Percentiles rank a stretch among this genome's conserved stretches.
Conservation (phyloP, 2,329 filamentous ascomycete species). For the Ophiostoma triangulosporum region DNA sequence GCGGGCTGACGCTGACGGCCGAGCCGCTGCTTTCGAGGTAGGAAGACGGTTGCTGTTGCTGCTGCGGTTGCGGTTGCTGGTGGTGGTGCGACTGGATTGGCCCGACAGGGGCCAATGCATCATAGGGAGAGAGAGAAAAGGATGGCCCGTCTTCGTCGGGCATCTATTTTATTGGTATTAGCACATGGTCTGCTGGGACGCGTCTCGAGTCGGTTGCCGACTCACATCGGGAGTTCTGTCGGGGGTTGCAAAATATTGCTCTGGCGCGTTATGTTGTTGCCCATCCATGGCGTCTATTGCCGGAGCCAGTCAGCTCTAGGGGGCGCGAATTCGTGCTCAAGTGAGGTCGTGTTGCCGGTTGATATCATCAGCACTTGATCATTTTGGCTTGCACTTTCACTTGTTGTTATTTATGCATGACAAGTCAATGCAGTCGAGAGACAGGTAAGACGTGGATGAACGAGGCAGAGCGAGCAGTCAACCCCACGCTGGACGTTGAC, state of each 20-base stretch:
- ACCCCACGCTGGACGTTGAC: too few relatives aligned
- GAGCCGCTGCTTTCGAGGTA: background rate
- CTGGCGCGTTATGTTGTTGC: slow-evolving; percentile 3
- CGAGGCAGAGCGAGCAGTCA: too few relatives aligned
- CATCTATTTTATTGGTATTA: background rate
- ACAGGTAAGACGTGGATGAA: background rate
- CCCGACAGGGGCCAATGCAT: background rate
- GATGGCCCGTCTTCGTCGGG: background rate
- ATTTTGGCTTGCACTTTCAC: background rate
- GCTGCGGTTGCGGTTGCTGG: background rate
- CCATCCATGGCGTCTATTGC: slow-evolving; percentile 3
- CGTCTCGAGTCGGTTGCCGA: background rate
- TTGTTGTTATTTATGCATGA: slow-evolving; percentile 6
- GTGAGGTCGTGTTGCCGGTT: background rate
- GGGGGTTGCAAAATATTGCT: slow-evolving; percentile 2
- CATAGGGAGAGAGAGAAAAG: background rate
- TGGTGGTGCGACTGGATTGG: background rate
- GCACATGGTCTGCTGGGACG: background rate
- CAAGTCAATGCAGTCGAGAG: background rate
- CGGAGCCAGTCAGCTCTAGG: background rate
- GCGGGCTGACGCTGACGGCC: background rate
- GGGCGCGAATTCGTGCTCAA: background rate
- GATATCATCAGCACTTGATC: background rate
- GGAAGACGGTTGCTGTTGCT: background rate
- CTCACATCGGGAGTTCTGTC: slow-evolving; percentile 2